Evolutionary conservation across 805 yeast species (phyloP), one percentile per base, ranked within the genome.

Genomic region (Clavispora vitiphila): DNA sequence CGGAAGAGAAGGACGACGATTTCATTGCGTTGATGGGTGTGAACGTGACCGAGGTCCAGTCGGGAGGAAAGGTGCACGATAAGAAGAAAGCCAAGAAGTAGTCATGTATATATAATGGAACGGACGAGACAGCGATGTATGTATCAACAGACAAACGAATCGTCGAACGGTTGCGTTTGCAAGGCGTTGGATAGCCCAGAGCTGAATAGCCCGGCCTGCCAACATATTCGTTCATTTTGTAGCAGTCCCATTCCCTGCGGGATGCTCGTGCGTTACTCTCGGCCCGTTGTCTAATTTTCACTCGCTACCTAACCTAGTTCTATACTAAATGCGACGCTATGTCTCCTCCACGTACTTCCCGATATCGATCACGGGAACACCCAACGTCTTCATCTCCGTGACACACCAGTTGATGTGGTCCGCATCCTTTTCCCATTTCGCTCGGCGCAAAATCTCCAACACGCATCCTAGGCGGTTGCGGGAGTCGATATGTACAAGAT

Each of bases 21-120:
- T 80, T 79, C 56, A 58, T 81, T 41, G 82, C 76, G 38, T 65
- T 84, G 50, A 61, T 84, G 65, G 83, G 83, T 6, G 72, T 74
- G 48, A 74, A 75, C 46, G 80, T 64, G 20, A 65, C 69, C 47
- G 78, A 76, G 49, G 79, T 78, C 34, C 77, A 69, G 53, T 64
- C 71, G 52, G 83, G 83, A 47, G 83, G 83, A 53, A 67, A 69
- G 44, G 60, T 78, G 44, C 69, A 61, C 29, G 69, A 66, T 36
- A 74, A 70, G 61, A 74, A 71, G 63, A 69, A 67, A 54, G 60
- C 62, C 15, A 72, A 67, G 58, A 64, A 62, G 39, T 50, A 43
- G 34, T 37, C 34, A 22, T 37, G 40, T 43, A 36, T 35, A 43
- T 44, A 41, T 32, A 27, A 38, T n/a, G 26, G 26, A 26, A n/a